Percentiles rank a stretch among this genome's conserved stretches.
Evolutionary conservation across 257 asterid species (phyloP).

Genomic region (Gardenia jasminoides): DNA sequence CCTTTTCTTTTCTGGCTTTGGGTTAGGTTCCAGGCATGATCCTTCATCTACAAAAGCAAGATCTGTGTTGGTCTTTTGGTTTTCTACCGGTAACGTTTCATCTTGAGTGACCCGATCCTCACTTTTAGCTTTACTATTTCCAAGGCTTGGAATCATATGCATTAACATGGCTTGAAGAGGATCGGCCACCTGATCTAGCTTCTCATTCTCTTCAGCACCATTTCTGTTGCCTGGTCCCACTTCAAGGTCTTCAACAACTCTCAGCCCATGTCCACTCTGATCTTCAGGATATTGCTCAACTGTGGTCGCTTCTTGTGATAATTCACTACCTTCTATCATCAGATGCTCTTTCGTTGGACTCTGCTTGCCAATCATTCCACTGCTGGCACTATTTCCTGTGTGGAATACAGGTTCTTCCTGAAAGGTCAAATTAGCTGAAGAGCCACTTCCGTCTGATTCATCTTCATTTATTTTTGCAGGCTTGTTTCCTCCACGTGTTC

Average conservation of each 20-base stretch:
- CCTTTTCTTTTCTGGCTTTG: slow-evolving; percentile 57
- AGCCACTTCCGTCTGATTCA: slow-evolving; percentile 51
- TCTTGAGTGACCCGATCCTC: slow-evolving; percentile 11
- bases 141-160: slow-evolving; percentile 56
- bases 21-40: slow-evolving; percentile 27
- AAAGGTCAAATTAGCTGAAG: slow-evolving; percentile 23
- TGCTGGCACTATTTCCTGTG: slow-evolving; percentile 24
- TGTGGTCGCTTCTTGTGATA: slow-evolving; percentile 31
- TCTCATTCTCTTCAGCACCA: slow-evolving; percentile 25
- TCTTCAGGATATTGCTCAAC: slow-evolving; percentile 29
- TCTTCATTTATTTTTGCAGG: slow-evolving; percentile 60
- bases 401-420: slow-evolving; percentile 24
- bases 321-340: slow-evolving; percentile 23
- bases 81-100: slow-evolving; percentile 14
- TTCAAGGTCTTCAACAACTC: slow-evolving; percentile 19
- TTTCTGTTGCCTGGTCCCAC: slow-evolving; percentile 28
- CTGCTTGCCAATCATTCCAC: slow-evolving; percentile 14
- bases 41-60: slow-evolving; percentile 27
- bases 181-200: slow-evolving; percentile 37
- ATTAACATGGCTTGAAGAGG: slow-evolving; percentile 69
- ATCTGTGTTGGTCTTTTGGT: slow-evolving; percentile 4
- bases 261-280: slow-evolving; percentile 17
- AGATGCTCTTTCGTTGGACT: slow-evolving; percentile 23
- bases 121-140: slow-evolving; percentile 10
- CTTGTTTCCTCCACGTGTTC: slow-evolving; percentile 47